Evolutionary conservation across 228 moss, liverwort and hornwort genomes (phyloP).

Genomic region (Sphagnum magellanicum): DNA sequence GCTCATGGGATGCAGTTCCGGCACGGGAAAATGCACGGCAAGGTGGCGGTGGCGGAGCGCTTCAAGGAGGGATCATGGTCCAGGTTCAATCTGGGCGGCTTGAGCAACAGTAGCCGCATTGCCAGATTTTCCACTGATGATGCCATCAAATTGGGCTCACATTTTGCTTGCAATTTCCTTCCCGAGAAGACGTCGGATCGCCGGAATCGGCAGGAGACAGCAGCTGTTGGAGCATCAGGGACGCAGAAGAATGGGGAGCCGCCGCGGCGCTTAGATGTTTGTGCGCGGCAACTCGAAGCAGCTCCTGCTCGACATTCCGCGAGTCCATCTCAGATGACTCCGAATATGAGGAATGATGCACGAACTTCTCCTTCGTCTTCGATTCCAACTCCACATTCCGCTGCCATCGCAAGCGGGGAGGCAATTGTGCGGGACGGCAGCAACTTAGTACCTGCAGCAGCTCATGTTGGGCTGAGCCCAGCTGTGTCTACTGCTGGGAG

Average conservation of each 20-base stretch:
- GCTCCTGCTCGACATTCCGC: conserved; percentile 9
- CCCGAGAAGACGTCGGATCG: conserved; percentile 7
- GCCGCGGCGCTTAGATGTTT: not conserved
- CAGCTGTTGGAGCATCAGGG: no score
- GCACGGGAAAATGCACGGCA: conserved; percentile 6
- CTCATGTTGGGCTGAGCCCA: not conserved
- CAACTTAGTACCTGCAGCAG: not conserved
- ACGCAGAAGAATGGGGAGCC: not conserved
- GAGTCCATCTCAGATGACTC: conserved; percentile 13
- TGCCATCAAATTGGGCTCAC: conserved; percentile 24
- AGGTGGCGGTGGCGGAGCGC: conserved; percentile 34
- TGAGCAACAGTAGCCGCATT: conserved; percentile 42
- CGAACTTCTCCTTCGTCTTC: no score
- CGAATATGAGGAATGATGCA: conserved; percentile 1
- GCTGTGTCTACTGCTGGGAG: not conserved
- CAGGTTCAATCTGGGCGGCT: conserved; percentile 35
- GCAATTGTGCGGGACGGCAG: not conserved
- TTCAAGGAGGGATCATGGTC: conserved; percentile 48
- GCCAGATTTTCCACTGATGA: conserved; percentile 28
- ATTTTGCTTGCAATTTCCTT: conserved; percentile 3
- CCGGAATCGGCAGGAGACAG: conserved; percentile 2
- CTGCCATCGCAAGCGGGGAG: not conserved
- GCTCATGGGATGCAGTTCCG: conserved; percentile 53
- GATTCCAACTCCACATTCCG: not conserved
- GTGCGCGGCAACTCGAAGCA: conserved; percentile 14